These are phyloP conservation scores for Suillus clintonianus DNA, from an alignment of 768 basidiomycete species.

Conservation along the genomic window DNA sequence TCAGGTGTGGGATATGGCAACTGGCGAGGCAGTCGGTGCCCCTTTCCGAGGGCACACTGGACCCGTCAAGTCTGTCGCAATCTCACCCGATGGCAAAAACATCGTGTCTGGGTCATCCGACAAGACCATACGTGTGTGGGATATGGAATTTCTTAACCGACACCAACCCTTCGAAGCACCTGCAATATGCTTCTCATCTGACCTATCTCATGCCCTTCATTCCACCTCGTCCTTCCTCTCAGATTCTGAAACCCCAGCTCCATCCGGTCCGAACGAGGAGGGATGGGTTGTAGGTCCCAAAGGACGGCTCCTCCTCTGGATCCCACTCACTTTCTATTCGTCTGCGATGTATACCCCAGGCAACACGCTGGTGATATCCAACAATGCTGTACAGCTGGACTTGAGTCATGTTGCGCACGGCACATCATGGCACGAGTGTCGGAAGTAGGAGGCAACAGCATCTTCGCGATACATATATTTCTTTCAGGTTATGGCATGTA, in stretches of 20 bases:
- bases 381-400: background rate
- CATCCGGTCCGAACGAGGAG: too few species aligned
- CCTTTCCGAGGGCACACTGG: constrained; percentile 3
- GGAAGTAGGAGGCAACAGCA: too few species aligned
- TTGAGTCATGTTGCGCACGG: background rate
- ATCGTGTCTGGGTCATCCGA: background rate
- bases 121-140: constrained; percentile 2
- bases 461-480: too few species aligned
- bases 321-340: background rate
- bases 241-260: too few species aligned
- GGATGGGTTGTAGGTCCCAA: background rate
- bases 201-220: background rate
- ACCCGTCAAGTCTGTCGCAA: constrained; percentile 8
- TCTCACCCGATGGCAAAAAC: constrained; percentile 8
- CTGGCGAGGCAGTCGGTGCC: background rate
- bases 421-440: background rate
- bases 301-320: background rate
- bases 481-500: too few species aligned
- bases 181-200: background rate
- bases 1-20: background rate
- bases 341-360: background rate
- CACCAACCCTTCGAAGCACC: too few species aligned
- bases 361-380: background rate
- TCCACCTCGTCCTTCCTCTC: background rate
- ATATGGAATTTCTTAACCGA: background rate